Percentiles rank a stretch among this genome's conserved stretches.
phyloP scores from a whole-genome alignment of 2,329 filamentous ascomycete species.

The Pseudogymnoascus sp. region DNA sequence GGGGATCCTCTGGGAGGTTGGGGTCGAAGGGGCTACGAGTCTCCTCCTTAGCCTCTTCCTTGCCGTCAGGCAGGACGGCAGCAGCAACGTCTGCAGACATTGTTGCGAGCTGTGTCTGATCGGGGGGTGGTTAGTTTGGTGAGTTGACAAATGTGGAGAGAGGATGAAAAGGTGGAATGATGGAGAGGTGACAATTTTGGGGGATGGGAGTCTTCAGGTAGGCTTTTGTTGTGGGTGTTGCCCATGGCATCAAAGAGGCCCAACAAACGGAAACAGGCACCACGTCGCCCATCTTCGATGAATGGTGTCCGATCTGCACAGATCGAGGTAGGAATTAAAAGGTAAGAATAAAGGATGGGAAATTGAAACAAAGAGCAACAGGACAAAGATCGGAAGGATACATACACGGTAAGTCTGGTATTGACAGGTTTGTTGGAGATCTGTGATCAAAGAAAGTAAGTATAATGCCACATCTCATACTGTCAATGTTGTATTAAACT shows the following conservation, averaged over 20 bases:
- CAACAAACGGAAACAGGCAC: background rate
- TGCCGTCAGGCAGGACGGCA: background rate
- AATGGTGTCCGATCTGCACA: background rate
- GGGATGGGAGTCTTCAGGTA: background rate
- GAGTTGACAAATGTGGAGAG: background rate
- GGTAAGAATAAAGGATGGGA: background rate
- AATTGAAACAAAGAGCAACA: background rate
- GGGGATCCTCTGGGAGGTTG: conserved; percentile 1
- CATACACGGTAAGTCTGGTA: background rate
- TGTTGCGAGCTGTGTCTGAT: background rate
- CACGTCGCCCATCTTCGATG: background rate
- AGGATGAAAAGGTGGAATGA: background rate
- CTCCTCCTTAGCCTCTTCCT: background rate
- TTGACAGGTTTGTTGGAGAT: background rate
- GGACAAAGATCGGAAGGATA: background rate
- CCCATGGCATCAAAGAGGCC: background rate
- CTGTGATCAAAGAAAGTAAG: conserved; percentile 3
- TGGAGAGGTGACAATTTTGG: background rate
- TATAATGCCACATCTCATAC: background rate
- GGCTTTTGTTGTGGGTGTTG: background rate
- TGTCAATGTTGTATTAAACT: background rate
- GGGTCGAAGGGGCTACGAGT: conserved; percentile 5
- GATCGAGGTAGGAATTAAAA: background rate
- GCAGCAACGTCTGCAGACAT: background rate
- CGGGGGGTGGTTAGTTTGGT: background rate